Evolutionary conservation across 2,329 filamentous ascomycete species (phyloP).

Genomic region (Pseudogymnoascus sp.): DNA sequence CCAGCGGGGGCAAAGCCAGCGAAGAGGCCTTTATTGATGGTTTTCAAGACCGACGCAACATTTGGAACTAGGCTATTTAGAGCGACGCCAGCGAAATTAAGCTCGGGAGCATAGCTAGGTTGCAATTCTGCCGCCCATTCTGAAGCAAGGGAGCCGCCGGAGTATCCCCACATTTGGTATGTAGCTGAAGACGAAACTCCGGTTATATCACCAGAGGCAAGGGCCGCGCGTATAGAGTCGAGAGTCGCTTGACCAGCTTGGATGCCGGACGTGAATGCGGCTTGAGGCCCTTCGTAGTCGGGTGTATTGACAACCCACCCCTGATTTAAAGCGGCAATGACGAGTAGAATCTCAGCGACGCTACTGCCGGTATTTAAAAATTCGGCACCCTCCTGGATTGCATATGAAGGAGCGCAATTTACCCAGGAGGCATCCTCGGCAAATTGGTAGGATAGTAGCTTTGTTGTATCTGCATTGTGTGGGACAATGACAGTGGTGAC

Average conservation of each 20-base stretch:
- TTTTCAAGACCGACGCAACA: conserved; percentile 29
- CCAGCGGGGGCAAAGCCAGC: conserved; percentile 22
- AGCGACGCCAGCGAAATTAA: conserved; percentile 40
- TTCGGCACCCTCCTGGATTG: conserved; percentile 26
- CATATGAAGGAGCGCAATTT: conserved; percentile 33
- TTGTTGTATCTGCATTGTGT: conserved; percentile 23
- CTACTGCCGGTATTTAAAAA: no score
- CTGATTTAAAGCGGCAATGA: conserved; percentile 8
- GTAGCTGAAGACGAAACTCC: not conserved
- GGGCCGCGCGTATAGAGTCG: conserved; percentile 18
- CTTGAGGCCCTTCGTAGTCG: conserved; percentile 18
- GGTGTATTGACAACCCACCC: conserved; percentile 18
- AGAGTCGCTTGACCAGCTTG: conserved; percentile 16
- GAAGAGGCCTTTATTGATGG: conserved; percentile 26
- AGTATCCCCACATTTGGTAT: conserved; percentile 44
- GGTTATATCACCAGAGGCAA: not conserved
- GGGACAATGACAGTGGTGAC: conserved; percentile 34
- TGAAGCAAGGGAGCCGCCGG: conserved; percentile 43
- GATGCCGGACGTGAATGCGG: conserved; percentile 13
- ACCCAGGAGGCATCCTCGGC: conserved; percentile 33
- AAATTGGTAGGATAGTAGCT: conserved; percentile 36
- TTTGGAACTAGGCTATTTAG: conserved; percentile 41
- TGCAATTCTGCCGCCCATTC: conserved; percentile 47
- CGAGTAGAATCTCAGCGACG: not conserved
- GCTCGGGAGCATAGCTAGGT: conserved; percentile 43